Evolutionary conservation across 2,329 filamentous ascomycete species (phyloP).

Genomic region (Penicillium frequentans): DNA sequence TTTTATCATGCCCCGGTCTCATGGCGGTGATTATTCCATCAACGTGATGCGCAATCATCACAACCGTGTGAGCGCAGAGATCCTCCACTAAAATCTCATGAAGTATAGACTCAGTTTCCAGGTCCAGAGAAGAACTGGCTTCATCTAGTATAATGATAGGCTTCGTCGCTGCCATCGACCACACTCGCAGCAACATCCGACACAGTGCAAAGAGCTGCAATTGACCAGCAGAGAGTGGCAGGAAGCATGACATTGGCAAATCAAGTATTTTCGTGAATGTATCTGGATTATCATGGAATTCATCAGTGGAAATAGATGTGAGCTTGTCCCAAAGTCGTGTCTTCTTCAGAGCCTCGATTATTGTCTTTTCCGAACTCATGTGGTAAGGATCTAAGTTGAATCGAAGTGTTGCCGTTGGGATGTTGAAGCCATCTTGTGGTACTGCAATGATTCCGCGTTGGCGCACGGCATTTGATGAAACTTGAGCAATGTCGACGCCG

Average conservation of each 20-base stretch:
- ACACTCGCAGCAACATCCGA: not conserved
- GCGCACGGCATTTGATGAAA: not conserved
- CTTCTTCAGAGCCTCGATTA: not conserved
- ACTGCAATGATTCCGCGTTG: slow-evolving; percentile 7
- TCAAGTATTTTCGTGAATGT: not conserved
- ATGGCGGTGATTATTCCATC: not conserved
- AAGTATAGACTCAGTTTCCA: slow-evolving; percentile 1
- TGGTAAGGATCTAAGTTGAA: slow-evolving; percentile 10
- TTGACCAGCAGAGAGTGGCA: slow-evolving; percentile 6
- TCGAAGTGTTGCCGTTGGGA: slow-evolving; percentile 1
- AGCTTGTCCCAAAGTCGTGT: not conserved
- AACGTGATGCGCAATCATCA: not conserved
- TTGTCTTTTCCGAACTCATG: not conserved
- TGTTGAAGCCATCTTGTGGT: slow-evolving; percentile 7
- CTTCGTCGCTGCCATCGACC: not conserved
- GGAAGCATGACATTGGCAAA: slow-evolving; percentile 3
- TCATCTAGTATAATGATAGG: slow-evolving; percentile 6
- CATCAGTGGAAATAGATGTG: not conserved
- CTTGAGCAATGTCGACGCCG: not conserved
- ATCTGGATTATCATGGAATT: not conserved
- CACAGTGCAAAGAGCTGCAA: slow-evolving; percentile 3
- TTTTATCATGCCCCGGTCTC: not conserved
- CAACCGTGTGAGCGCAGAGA: not conserved
- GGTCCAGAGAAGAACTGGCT: slow-evolving; percentile 7
- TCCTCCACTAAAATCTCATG: not conserved